Evolutionary conservation across 2,329 filamentous ascomycete genomes (phyloP).

Genomic region (Fusarium avenaceum): DNA sequence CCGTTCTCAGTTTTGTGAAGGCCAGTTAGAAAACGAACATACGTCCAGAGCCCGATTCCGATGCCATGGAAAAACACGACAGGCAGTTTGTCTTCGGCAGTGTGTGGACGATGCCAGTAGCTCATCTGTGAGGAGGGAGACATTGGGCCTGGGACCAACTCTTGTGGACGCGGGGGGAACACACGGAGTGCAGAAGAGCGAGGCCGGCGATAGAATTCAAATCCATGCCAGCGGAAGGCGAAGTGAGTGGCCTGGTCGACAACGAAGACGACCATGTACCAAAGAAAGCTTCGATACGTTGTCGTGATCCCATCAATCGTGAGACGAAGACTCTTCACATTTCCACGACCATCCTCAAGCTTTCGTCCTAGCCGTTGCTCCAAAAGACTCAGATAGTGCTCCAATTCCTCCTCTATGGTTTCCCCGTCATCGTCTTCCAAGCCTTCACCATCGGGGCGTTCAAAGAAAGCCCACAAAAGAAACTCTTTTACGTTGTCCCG

Average conservation of each 20-base stretch:
- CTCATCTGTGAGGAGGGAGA: conserved; percentile 66
- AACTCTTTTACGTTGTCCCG: conserved; percentile 79
- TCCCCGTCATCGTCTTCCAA: conserved; percentile 39
- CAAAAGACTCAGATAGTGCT: conserved; percentile 63
- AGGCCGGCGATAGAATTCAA: conserved; percentile 63
- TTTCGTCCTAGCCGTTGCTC: conserved; percentile 66
- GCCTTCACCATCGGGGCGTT: conserved; percentile 53
- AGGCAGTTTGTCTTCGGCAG: conserved; percentile 61
- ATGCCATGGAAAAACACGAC: conserved; percentile 80
- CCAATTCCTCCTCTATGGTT: conserved; percentile 58
- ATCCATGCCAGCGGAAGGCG: conserved; percentile 62
- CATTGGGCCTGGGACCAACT: conserved; percentile 58
- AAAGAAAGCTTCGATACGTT: conserved; percentile 72
- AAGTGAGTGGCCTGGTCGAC: conserved; percentile 66
- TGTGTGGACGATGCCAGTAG: conserved; percentile 77
- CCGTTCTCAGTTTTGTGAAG: conserved; percentile 57
- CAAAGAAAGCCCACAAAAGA: conserved; percentile 76
- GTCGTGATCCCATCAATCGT: conserved; percentile 75
- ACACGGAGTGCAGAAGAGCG: conserved; percentile 53
- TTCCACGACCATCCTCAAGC: conserved; percentile 68
- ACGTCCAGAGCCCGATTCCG: conserved; percentile 75
- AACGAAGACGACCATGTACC: conserved; percentile 71
- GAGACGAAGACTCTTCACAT: conserved; percentile 70
- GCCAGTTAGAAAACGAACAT: conserved; percentile 68
- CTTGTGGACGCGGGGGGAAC: conserved; percentile 70